Conservation (phyloP, 2,329 filamentous ascomycete genomes). For the Diaporthe sp. region DNA sequence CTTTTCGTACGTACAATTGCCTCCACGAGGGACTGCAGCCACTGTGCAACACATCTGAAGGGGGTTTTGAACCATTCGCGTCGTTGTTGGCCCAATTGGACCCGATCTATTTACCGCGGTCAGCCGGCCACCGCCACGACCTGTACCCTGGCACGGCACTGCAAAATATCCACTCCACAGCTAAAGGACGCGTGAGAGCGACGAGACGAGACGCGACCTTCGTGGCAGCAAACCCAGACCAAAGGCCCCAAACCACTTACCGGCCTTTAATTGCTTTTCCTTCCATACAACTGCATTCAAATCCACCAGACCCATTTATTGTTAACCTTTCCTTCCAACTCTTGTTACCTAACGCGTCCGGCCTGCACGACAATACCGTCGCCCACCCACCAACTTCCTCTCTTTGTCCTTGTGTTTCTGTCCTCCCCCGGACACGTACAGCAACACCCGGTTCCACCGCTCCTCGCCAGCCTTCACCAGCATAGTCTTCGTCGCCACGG, state of each 20-base stretch:
- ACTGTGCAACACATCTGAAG: background rate
- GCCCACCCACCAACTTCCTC: background rate
- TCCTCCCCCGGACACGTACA: background rate
- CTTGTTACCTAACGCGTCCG: slow-evolving; percentile 6
- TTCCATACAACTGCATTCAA: background rate
- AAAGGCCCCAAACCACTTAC: slow-evolving; percentile 25
- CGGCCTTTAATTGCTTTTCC: slow-evolving; percentile 32
- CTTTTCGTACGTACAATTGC: background rate
- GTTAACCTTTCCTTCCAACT: slow-evolving; percentile 3
- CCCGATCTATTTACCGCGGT: background rate
- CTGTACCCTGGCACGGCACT: slow-evolving; percentile 1
- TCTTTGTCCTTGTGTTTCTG: background rate
- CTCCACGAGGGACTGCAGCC: background rate
- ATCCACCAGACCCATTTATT: slow-evolving; percentile 15
- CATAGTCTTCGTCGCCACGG: slow-evolving; percentile 1
- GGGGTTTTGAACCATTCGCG: background rate
- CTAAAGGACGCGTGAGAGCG: slow-evolving; percentile 15
- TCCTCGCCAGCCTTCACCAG: slow-evolving; percentile 5
- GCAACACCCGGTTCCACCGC: background rate
- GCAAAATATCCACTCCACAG: slow-evolving; percentile 13
- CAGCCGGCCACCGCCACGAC: slow-evolving; percentile 12
- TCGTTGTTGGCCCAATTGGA: slow-evolving; percentile 11
- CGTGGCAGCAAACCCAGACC: slow-evolving; percentile 34
- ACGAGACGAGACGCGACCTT: slow-evolving; percentile 28
- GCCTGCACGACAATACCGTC: background rate